Evolutionary conservation across 176 grass and related monocot genomes (phyloP), one percentile per base, ranked within the genome.

Genomic region (Chloris gayana): DNA sequence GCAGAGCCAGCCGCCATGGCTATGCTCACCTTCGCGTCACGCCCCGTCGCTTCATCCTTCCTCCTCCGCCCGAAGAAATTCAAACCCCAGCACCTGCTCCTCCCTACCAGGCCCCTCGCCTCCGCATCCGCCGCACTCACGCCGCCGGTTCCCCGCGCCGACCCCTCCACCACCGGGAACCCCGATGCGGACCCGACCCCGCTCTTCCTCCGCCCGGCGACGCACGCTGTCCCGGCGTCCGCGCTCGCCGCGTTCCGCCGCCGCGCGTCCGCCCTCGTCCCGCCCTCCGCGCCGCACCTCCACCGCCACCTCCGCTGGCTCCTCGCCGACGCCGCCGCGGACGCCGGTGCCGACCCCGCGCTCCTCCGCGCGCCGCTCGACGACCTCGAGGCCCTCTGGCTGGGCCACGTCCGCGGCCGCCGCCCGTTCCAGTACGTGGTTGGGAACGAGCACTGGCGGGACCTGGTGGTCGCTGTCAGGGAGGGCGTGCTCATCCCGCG

Each of bases 381-480:
- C 8, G 80, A 93, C 47, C 81, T 98, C 33, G 91, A 93, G 78
- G 49, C 67, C 4, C 75, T 94, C 7, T 98, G 95, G 92, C 50
- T 1, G 0, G 39, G 79, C 9, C 88, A 93, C 78, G 79, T 98
- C 1, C 37, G 84, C 46, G n/a, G 54, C 41, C 69, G 88, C 22
- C 76, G 77, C n/a, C 92, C 92, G 49, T 83, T 98, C 74, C 95
- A 98, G 88, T 98, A 98, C 84, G 83, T 98, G 34, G 92, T 98
- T 0, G 92, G 95, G 69, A 94, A 91, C 75, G 92, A 98, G 90
- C 95, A 98, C 77, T 98, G 95, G 95, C 82, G 88, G 53, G 95
- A 85, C 68, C 51, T 98, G 61, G 90, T 98, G 37, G 73, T 98
- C 30, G 83, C 83, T 0, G 92, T 98, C 11, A 13, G 70, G 27